Conservation (phyloP, 169 alveolate genomes). For the Cryptosporidium muris region DNA sequence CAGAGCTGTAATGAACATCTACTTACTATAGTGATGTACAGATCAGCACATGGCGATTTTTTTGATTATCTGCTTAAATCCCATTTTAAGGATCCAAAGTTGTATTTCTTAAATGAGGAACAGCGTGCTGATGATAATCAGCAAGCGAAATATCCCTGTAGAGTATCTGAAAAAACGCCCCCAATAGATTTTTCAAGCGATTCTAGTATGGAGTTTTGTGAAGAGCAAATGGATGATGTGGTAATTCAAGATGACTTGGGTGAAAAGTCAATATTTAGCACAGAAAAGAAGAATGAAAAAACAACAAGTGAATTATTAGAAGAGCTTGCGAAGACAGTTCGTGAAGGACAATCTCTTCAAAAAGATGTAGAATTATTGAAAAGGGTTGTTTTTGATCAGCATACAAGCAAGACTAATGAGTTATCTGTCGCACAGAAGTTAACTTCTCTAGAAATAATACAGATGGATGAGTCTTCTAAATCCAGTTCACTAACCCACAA, state of each 20-base stretch:
- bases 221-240: too few species aligned
- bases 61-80: slow-evolving; percentile 63
- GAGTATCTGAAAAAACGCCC: too few species aligned
- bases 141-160: not conserved
- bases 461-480: too few species aligned
- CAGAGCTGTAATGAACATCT: not conserved
- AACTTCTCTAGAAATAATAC: too few species aligned
- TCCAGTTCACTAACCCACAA: too few species aligned
- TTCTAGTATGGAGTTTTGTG: too few species aligned
- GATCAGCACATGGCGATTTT: slow-evolving; percentile 67
- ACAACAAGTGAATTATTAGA: slow-evolving; percentile 42
- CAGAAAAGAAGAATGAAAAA: not conserved
- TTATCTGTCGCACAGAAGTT: too few species aligned
- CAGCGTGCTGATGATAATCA: not conserved
- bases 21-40: slow-evolving; percentile 44
- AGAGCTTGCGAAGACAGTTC: slow-evolving; percentile 57
- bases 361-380: slow-evolving; percentile 65
- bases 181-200: too few species aligned
- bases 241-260: not conserved
- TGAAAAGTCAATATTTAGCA: not conserved
- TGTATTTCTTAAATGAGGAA: not conserved
- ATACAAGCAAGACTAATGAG: too few species aligned
- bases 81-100: slow-evolving; percentile 43
- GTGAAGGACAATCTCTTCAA: slow-evolving; percentile 67
- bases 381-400: slow-evolving; percentile 58